These are phyloP conservation scores for Clarireedia monteithiana DNA, from an alignment of 2,329 filamentous ascomycete species.

Conservation along the genomic window DNA sequence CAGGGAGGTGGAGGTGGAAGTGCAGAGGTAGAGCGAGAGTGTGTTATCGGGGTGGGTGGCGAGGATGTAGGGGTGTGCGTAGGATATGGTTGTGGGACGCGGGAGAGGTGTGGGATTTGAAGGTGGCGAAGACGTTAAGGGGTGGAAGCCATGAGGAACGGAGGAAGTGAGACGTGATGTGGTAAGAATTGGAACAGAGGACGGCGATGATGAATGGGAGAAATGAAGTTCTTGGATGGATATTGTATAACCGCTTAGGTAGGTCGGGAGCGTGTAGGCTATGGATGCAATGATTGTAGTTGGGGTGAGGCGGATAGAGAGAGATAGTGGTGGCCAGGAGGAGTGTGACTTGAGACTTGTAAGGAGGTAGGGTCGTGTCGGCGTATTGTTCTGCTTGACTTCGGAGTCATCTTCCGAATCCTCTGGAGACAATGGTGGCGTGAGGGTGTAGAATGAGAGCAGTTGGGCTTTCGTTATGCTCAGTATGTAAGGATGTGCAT, in stretches of 20 bases:
- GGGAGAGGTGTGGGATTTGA: not conserved
- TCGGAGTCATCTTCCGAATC: not conserved
- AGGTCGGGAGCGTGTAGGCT: conserved; percentile 74
- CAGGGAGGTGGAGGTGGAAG: conserved; percentile 47
- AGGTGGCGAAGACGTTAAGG: conserved; percentile 24
- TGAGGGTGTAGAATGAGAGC: conserved; percentile 63
- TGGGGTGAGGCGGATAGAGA: conserved; percentile 68
- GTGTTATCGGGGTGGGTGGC: conserved; percentile 65
- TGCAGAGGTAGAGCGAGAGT: conserved; percentile 60
- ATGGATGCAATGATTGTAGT: conserved; percentile 69
- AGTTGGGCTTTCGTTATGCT: conserved; percentile 69
- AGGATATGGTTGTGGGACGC: conserved; percentile 24
- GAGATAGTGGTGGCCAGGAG: conserved; percentile 66
- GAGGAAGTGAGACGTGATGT: conserved; percentile 43
- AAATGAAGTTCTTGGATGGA: conserved; percentile 86
- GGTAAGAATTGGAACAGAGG: conserved; percentile 28
- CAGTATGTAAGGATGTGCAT: conserved; percentile 66
- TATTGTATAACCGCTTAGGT: conserved; percentile 74
- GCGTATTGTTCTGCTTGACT: not conserved
- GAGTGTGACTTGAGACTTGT: conserved; percentile 76
- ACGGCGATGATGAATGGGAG: conserved; percentile 9
- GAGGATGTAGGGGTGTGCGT: conserved; percentile 61
- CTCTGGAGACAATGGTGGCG: not conserved
- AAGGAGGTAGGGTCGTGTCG: conserved; percentile 42
- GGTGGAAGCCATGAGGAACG: conserved; percentile 39